Percentiles rank a stretch among this genome's conserved stretches.
phyloP scores from a whole-genome alignment of 352 stramenopile species.

The Hyaloperonospora arabidopsidis region DNA sequence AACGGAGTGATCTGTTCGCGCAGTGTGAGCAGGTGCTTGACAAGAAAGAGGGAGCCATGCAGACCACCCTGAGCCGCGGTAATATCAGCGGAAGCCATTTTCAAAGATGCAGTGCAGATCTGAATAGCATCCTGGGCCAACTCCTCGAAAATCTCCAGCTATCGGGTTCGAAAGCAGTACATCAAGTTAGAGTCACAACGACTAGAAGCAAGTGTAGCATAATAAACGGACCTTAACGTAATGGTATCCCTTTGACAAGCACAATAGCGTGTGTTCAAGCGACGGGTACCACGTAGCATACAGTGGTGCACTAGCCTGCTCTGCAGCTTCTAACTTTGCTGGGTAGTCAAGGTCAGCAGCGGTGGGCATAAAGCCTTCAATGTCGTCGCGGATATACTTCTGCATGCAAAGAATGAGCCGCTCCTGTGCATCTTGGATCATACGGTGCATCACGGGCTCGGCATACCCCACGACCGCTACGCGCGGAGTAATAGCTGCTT shows the following conservation, averaged over 20 bases:
- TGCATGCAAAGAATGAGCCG: conserved; percentile 78
- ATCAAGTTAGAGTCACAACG: neutral
- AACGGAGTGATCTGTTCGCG: conserved; percentile 82
- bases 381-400: conserved; percentile 79
- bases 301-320: conserved; percentile 28
- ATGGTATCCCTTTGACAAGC: conserved; percentile 80
- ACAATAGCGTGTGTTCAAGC: conserved; percentile 76
- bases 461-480: conserved; percentile 41
- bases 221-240: conserved; percentile 55
- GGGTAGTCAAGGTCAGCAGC: conserved; percentile 62
- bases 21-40: conserved; percentile 78
- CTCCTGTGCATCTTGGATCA: conserved; percentile 80
- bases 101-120: conserved; percentile 67
- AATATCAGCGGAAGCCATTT: conserved; percentile 67
- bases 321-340: conserved; percentile 41
- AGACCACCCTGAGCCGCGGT: conserved; percentile 39
- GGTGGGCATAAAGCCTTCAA: conserved; percentile 62
- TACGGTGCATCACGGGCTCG: conserved; percentile 72
- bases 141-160: conserved; percentile 84
- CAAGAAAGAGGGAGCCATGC: conserved; percentile 66
- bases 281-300: conserved; percentile 82
- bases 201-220: neutral
- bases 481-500: conserved; percentile 55
- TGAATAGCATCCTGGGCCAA: conserved; percentile 77
- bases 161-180: neutral